Percentiles rank a stretch among this genome's conserved stretches.
Evolutionary conservation across 805 yeast genomes (phyloP).

Genomic region (Candida cerambycidarum): DNA sequence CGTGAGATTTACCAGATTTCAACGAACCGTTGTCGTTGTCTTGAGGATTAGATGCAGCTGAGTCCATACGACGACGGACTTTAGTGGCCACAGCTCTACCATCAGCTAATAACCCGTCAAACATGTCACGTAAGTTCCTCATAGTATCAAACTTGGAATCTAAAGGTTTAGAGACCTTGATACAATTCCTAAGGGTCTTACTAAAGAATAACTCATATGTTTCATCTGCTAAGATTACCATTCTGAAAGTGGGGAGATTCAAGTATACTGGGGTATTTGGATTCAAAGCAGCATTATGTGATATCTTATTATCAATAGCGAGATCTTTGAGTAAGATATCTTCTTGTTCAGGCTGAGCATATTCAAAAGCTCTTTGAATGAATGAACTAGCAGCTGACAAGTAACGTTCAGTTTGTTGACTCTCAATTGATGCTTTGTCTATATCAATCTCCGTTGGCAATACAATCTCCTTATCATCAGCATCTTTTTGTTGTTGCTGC

Average conservation of each 20-base stretch:
- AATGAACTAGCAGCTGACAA: slow-evolving; percentile 84
- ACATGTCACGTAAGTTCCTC: slow-evolving; percentile 75
- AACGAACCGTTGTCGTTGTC: slow-evolving; percentile 23
- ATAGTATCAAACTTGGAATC: slow-evolving; percentile 47
- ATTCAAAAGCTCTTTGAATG: slow-evolving; percentile 84
- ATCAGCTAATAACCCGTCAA: slow-evolving; percentile 88
- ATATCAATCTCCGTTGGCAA: slow-evolving; percentile 61
- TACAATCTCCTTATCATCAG: slow-evolving; percentile 26
- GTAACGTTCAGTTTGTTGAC: slow-evolving; percentile 74
- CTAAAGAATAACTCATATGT: slow-evolving; percentile 85
- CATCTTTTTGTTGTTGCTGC: slow-evolving; percentile 26
- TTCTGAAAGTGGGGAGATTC: slow-evolving; percentile 84
- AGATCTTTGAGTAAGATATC: slow-evolving; percentile 38
- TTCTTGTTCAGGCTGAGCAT: slow-evolving; percentile 68
- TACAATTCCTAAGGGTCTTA: slow-evolving; percentile 60
- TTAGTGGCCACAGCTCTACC: slow-evolving; percentile 90
- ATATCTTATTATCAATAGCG: slow-evolving; percentile 36
- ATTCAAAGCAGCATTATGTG: slow-evolving; percentile 78
- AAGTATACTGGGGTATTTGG: slow-evolving; percentile 75
- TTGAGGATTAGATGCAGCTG: slow-evolving; percentile 46
- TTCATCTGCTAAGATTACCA: slow-evolving; percentile 93
- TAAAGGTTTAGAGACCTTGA: slow-evolving; percentile 61
- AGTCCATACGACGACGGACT: slow-evolving; percentile 85
- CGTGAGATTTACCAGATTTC: slow-evolving; percentile 23
- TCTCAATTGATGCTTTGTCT: slow-evolving; percentile 60